Evolutionary conservation across 2,329 filamentous ascomycete species (phyloP).

Genomic region (Hymenoscyphus infarciens): DNA sequence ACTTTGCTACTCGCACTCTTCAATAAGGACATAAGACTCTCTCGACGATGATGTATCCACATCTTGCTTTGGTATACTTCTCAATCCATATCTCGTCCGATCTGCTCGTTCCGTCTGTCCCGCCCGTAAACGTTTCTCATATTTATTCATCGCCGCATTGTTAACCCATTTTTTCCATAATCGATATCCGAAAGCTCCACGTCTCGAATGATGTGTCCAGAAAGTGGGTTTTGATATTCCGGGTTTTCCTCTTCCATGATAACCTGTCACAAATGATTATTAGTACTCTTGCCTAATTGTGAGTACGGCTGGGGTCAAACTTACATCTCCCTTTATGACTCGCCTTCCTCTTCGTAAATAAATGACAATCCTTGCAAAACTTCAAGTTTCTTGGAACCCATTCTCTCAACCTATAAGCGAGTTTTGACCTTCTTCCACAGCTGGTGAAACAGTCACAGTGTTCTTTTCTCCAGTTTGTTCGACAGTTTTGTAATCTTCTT

Average conservation of each 20-base stretch:
- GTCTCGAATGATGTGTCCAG: slow-evolving; percentile 27
- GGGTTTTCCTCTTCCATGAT: slow-evolving; percentile 23
- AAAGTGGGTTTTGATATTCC: slow-evolving; percentile 10
- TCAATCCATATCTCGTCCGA: slow-evolving; percentile 25
- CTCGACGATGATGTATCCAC: slow-evolving; percentile 22
- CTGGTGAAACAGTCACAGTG: slow-evolving; percentile 26
- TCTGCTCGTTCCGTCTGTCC: slow-evolving; percentile 11
- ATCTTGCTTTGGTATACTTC: slow-evolving; percentile 15
- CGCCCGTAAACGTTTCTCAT: slow-evolving; percentile 21
- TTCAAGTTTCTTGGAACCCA: slow-evolving; percentile 27
- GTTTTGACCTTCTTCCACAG: neutral
- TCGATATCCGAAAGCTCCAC: slow-evolving; percentile 25
- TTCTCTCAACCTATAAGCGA: slow-evolving; percentile 22
- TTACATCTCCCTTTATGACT: slow-evolving; percentile 24
- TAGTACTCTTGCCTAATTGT: neutral
- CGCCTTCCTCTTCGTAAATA: slow-evolving; percentile 28
- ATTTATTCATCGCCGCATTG: slow-evolving; percentile 25
- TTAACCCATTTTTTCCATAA: slow-evolving; percentile 33
- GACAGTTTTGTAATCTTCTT: neutral
- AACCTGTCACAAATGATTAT: slow-evolving; percentile 17
- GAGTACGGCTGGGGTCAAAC: slow-evolving; percentile 2
- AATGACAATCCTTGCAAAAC: slow-evolving; percentile 27
- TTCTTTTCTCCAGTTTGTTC: slow-evolving; percentile 1
- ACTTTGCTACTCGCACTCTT: neutral
- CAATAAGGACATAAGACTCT: neutral